phyloP scores from a whole-genome alignment of 129 eudicot species.

The Flaveria linearis region DNA sequence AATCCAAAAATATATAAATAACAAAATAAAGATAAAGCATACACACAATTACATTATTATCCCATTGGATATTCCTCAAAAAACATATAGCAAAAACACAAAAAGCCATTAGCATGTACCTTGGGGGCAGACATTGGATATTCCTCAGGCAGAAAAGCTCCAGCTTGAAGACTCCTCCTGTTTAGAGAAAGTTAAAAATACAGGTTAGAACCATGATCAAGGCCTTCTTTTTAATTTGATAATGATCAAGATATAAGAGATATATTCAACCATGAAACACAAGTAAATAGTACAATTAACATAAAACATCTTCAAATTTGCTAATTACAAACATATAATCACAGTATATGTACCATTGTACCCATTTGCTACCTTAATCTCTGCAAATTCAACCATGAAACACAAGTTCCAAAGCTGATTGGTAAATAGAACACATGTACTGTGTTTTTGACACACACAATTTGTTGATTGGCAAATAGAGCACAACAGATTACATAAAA shows the following conservation, averaged over 20 bases:
- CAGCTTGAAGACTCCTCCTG: constrained; percentile 95
- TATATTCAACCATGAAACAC: background rate
- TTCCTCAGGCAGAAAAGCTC: constrained; percentile 94
- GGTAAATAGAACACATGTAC: too few relatives aligned
- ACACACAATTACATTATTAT: constrained; percentile 18
- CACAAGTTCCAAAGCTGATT: too few relatives aligned
- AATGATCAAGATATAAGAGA: background rate
- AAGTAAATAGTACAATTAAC: background rate
- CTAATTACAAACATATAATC: too few relatives aligned
- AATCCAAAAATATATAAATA: background rate
- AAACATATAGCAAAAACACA: background rate
- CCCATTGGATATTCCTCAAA: too few relatives aligned
- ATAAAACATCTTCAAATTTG: background rate
- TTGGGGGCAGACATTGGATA: constrained; percentile 99
- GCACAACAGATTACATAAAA: too few relatives aligned
- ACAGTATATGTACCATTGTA: too few relatives aligned
- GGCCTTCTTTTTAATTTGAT: background rate
- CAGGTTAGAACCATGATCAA: background rate
- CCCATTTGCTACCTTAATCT: too few relatives aligned
- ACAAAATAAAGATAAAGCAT: background rate
- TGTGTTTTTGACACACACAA: too few relatives aligned
- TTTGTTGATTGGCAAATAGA: too few relatives aligned
- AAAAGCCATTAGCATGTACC: constrained; percentile 34
- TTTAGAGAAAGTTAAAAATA: background rate
- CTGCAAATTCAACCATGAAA: too few relatives aligned